A percentile compares a stretch with the other conserved stretches of the same genome.
These are phyloP conservation scores for Coniochaeta ligniaria DNA, from an alignment of 2,329 filamentous ascomycete species.

Conservation along the genomic window DNA sequence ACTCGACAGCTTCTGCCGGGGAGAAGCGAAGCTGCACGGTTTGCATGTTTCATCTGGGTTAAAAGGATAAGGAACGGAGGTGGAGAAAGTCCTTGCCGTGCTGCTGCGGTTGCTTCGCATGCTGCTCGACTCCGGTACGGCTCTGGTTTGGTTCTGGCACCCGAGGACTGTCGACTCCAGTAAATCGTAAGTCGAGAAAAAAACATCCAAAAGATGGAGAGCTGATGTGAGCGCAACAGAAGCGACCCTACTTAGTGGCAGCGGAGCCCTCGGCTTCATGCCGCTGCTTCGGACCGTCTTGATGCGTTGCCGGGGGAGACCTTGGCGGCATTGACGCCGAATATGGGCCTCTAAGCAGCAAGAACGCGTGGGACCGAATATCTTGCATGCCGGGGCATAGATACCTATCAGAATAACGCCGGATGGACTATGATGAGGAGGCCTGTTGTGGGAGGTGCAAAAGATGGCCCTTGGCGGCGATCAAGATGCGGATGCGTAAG, in stretches of 20 bases:
- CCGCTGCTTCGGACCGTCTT: slow-evolving; percentile 2
- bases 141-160: background rate
- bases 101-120: background rate
- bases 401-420: background rate
- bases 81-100: slow-evolving; percentile 13
- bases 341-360: background rate
- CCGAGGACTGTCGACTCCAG: background rate
- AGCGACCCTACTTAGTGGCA: background rate
- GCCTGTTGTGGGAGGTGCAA: background rate
- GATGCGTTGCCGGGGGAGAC: background rate
- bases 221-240: too few relatives aligned
- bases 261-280: background rate
- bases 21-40: slow-evolving; percentile 16
- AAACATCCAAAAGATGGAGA: background rate
- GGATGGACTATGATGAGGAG: background rate
- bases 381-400: background rate
- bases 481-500: background rate
- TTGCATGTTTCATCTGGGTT: slow-evolving; percentile 17
- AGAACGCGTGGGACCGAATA: slow-evolving; percentile 2
- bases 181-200: background rate
- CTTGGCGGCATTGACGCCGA: background rate
- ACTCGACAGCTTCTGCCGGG: slow-evolving; percentile 12
- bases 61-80: slow-evolving; percentile 12
- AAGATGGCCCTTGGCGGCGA: background rate
- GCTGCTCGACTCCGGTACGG: background rate